Evolutionary conservation across 1,284 basidiomycete genomes (phyloP).

Genomic region (Thecaphora thlaspeos): DNA sequence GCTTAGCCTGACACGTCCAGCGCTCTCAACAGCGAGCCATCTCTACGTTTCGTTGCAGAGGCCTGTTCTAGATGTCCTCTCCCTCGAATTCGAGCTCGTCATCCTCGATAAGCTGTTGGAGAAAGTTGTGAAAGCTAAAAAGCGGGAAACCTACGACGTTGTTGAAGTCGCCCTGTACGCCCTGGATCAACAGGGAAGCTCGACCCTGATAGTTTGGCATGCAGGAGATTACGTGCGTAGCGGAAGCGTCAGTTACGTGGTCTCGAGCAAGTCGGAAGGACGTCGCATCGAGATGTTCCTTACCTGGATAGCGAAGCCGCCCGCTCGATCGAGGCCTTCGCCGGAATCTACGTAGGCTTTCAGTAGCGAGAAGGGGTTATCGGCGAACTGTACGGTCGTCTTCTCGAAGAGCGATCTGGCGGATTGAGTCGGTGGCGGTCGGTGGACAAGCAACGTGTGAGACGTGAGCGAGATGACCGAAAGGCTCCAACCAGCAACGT

Average conservation of each 20-base stretch:
- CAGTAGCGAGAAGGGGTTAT: conserved; percentile 62
- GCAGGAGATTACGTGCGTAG: not conserved
- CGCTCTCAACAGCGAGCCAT: no score
- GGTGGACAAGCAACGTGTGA: no score
- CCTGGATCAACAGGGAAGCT: conserved; percentile 75
- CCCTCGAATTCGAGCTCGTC: conserved; percentile 51
- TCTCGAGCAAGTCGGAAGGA: not conserved
- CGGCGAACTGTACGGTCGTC: conserved; percentile 56
- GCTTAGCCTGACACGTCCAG: no score
- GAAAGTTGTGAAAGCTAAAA: conserved; percentile 28
- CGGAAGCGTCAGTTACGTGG: no score
- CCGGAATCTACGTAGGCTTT: conserved; percentile 82
- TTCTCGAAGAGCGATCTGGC: conserved; percentile 45
- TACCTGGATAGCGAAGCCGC: conserved; percentile 92
- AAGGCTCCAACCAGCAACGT: no score
- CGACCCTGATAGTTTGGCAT: conserved; percentile 61
- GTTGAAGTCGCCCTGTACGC: conserved; percentile 86
- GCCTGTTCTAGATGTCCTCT: conserved; percentile 11
- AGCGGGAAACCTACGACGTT: conserved; percentile 86
- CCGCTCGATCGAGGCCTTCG: conserved; percentile 86
- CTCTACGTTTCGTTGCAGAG: not conserved
- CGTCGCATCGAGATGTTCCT: conserved; percentile 8
- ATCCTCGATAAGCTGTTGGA: conserved; percentile 50
- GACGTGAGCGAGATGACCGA: no score
- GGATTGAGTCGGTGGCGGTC: not conserved